Percentiles rank a stretch among this genome's conserved stretches.
These are phyloP conservation scores for Penicillium sp. DNA, from an alignment of 2,329 filamentous ascomycete genomes.

Conservation along the genomic window DNA sequence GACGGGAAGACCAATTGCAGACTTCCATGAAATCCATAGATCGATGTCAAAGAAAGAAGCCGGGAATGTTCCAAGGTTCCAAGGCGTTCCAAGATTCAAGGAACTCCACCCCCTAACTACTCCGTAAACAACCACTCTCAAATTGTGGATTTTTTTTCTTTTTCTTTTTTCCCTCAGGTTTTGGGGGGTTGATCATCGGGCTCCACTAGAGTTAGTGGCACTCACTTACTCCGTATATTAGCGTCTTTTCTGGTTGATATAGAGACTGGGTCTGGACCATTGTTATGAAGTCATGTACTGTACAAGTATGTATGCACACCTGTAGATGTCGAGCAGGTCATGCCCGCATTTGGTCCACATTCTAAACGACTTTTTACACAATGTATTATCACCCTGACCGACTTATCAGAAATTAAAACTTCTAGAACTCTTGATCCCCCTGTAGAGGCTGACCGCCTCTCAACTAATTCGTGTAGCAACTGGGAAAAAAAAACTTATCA, in stretches of 20 bases:
- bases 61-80: background rate
- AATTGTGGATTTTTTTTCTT: background rate
- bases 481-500: conserved; percentile 5
- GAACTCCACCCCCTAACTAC: background rate
- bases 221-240: conserved; percentile 2
- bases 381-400: conserved; percentile 1
- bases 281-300: background rate
- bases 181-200: background rate
- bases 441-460: conserved; percentile 19
- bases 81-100: background rate
- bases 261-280: background rate
- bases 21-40: background rate
- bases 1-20: conserved; percentile 2
- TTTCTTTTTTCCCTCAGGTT: background rate
- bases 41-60: background rate
- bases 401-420: background rate
- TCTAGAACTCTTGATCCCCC: background rate
- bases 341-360: no score
- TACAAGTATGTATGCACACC: background rate
- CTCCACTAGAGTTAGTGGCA: conserved; percentile 1
- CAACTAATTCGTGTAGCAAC: conserved; percentile 18
- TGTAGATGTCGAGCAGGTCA: no score
- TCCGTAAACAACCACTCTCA: no score
- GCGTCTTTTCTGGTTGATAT: background rate
- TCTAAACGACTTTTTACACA: no score